These are phyloP conservation scores for Iris pallida DNA, from an alignment of 116 monocot species.

Conservation along the genomic window DNA sequence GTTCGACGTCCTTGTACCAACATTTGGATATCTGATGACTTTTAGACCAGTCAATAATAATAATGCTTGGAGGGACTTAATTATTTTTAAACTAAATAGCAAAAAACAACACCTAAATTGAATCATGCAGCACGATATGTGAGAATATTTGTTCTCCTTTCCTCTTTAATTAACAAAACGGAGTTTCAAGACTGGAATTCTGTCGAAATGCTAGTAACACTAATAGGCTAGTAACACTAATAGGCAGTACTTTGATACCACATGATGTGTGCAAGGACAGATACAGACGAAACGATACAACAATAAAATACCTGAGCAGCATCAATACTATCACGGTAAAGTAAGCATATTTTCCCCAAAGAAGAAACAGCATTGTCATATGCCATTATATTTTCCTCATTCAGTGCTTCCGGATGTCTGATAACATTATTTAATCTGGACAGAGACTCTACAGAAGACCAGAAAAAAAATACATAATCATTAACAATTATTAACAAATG, in stretches of 20 bases:
- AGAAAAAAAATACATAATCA: neutral
- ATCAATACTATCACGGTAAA: constrained; percentile 76
- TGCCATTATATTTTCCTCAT: constrained; percentile 84
- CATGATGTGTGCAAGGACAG: neutral
- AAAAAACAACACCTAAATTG: no score
- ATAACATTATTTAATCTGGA: constrained; percentile 73
- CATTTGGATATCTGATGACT: no score
- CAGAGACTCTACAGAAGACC: constrained; percentile 55
- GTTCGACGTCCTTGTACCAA: no score
- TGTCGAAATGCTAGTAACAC: neutral
- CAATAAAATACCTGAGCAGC: constrained; percentile 44
- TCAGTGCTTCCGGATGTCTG: constrained; percentile 65
- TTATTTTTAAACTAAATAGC: no score
- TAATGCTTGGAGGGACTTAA: no score
- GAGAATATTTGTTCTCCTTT: no score
- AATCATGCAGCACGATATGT: no score
- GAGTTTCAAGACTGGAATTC: no score
- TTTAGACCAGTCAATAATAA: no score
- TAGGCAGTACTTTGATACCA: neutral
- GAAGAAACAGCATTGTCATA: constrained; percentile 98
- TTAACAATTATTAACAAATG: neutral
- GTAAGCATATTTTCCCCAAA: constrained; percentile 86
- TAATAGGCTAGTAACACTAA: neutral
- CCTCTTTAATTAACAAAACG: no score
- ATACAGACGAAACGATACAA: neutral